Conservation (phyloP, 441 rosid species). For the Flueggea neowawraea region DNA sequence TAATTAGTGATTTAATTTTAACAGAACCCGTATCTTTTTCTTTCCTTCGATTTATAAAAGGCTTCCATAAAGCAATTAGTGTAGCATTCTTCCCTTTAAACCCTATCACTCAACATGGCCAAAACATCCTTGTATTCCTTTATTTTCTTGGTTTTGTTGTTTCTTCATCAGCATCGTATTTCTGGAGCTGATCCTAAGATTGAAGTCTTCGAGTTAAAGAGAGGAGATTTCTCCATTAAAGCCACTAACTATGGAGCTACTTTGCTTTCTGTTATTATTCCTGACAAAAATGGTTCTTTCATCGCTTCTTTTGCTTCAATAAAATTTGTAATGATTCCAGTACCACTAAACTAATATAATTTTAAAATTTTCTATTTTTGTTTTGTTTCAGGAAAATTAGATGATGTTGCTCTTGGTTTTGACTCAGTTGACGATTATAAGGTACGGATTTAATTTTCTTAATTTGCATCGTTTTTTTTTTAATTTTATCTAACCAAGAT, state of each 20-base stretch:
- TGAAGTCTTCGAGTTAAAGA: constrained; percentile 43
- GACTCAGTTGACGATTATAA: constrained; percentile 35
- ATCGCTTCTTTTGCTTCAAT: neutral
- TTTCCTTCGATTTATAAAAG: no score
- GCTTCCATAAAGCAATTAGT: no score
- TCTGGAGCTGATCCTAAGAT: constrained; percentile 19
- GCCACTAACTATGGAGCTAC: constrained; percentile 82
- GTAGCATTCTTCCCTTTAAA: no score
- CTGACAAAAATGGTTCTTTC: constrained; percentile 52
- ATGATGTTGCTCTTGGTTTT: constrained; percentile 56
- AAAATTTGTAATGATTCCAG: no score
- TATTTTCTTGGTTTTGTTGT: constrained; percentile 11
- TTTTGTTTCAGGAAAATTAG: constrained; percentile 30
- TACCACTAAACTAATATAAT: no score
- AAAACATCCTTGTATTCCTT: neutral
- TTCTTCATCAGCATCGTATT: neutral
- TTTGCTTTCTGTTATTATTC: constrained; percentile 54
- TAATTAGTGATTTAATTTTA: no score
- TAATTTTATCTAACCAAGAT: no score
- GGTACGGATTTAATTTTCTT: constrained; percentile 21
- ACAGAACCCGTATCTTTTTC: no score
- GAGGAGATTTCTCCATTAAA: constrained; percentile 43
- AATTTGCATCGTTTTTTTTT: neutral
- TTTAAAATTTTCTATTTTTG: neutral
- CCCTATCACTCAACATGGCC: neutral